These are phyloP conservation scores for Arachnomyces sp. DNA, from an alignment of 2,329 filamentous ascomycete genomes.

Conservation along the genomic window DNA sequence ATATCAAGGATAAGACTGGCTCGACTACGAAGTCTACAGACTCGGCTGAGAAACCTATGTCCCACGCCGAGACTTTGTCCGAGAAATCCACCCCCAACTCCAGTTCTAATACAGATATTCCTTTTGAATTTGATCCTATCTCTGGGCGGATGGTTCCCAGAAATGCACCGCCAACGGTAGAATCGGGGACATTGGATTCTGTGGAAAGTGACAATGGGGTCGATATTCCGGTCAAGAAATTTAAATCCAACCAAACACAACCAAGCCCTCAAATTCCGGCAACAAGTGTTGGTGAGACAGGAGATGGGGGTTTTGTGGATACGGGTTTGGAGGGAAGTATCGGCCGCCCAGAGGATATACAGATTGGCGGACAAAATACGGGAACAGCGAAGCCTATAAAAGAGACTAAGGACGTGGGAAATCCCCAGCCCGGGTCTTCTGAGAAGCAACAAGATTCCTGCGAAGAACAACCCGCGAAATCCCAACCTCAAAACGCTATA, in stretches of 20 bases:
- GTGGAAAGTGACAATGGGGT: background rate
- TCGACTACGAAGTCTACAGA: conserved; percentile 7
- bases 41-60: background rate
- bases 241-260: background rate
- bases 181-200: conserved; percentile 2
- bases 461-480: too few species aligned
- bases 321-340: background rate
- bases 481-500: background rate
- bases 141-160: conserved; percentile 33
- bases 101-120: conserved; percentile 2
- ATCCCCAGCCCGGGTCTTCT: too few species aligned
- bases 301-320: conserved; percentile 4
- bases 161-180: conserved; percentile 1
- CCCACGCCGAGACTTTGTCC: conserved; percentile 1
- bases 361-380: background rate
- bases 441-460: too few species aligned
- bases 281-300: background rate
- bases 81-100: background rate
- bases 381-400: too few species aligned
- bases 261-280: background rate
- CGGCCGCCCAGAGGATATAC: background rate
- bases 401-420: background rate
- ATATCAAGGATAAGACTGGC: background rate
- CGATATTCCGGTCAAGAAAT: background rate
- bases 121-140: conserved; percentile 35